Percentiles rank a stretch among this genome's conserved stretches.
Conservation (phyloP, 2,329 filamentous ascomycete species). For the Claviceps quebecensis region DNA sequence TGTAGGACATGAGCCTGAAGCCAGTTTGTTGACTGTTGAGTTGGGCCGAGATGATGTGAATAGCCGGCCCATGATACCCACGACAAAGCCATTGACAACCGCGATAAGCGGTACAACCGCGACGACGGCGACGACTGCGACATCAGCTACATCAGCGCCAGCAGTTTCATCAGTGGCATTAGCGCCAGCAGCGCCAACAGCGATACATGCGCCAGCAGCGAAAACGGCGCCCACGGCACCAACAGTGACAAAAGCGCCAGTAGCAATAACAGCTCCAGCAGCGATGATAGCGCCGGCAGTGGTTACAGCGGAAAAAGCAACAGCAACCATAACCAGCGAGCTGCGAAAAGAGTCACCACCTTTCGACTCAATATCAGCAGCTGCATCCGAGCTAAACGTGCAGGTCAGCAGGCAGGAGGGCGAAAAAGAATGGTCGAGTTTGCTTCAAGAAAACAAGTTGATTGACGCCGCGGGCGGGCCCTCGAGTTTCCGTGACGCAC, state of each 20-base stretch:
- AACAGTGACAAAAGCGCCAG: neutral
- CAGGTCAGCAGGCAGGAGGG: conserved; percentile 21
- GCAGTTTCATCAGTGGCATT: too few relatives aligned
- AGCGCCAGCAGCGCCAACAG: too few relatives aligned
- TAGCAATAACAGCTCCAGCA: too few relatives aligned
- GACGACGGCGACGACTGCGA: too few relatives aligned
- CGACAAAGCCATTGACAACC: conserved; percentile 15
- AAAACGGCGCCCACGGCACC: too few relatives aligned
- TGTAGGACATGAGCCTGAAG: conserved; percentile 17
- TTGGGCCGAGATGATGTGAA: conserved; percentile 15
- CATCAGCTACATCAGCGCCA: too few relatives aligned
- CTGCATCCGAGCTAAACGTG: conserved; percentile 18
- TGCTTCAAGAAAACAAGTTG: conserved; percentile 32
- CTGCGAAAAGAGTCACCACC: conserved; percentile 25
- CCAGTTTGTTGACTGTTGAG: conserved; percentile 7
- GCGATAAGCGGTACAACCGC: too few relatives aligned
- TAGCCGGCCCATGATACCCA: conserved; percentile 24
- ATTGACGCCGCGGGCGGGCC: conserved; percentile 31
- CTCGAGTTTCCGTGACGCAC: conserved; percentile 16
- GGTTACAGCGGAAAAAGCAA: neutral
- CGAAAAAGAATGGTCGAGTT: conserved; percentile 27
- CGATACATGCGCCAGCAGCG: too few relatives aligned
- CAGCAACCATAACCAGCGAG: conserved; percentile 15
- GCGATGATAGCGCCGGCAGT: too few relatives aligned
- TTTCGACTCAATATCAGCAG: conserved; percentile 23